Evolutionary conservation across 305 asterid species (phyloP).

Genomic region (Plantago coronopus): DNA sequence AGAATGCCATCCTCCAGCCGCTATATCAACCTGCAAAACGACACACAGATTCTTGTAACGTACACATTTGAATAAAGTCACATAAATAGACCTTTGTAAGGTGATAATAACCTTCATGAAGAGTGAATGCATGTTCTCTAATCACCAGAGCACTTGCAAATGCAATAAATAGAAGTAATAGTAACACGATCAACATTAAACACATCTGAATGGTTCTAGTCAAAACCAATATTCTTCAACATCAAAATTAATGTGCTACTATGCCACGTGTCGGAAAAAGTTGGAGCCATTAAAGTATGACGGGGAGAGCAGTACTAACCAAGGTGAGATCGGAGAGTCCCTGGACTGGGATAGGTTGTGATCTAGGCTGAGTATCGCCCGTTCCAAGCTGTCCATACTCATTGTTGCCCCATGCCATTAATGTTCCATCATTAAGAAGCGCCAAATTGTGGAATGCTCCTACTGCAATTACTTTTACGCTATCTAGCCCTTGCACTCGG

Average conservation of each 20-base stretch:
- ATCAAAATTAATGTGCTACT: slow-evolving; percentile 10
- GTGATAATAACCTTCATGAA: background rate
- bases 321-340: slow-evolving; percentile 74
- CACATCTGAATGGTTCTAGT: slow-evolving; percentile 6
- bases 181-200: background rate
- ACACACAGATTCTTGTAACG: slow-evolving; percentile 16
- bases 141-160: background rate
- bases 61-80: slow-evolving; percentile 10
- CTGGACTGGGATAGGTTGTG: slow-evolving; percentile 88
- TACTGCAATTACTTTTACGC: slow-evolving; percentile 73
- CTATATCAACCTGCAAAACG: slow-evolving; percentile 77
- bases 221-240: slow-evolving; percentile 9
- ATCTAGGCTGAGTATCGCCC: slow-evolving; percentile 98
- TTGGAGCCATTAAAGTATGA: slow-evolving; percentile 1
- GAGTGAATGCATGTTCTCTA: background rate
- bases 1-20: slow-evolving; percentile 99
- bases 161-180: background rate
- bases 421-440: slow-evolving; percentile 70
- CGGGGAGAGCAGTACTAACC: slow-evolving; percentile 51
- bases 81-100: background rate
- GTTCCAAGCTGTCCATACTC: slow-evolving; percentile 99
- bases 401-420: slow-evolving; percentile 98
- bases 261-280: background rate
- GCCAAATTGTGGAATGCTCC: slow-evolving; percentile 99
- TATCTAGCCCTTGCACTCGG: slow-evolving; percentile 88